phyloP scores from a whole-genome alignment of 2,329 filamentous ascomycete species.

The Cladorrhinum sp. region DNA sequence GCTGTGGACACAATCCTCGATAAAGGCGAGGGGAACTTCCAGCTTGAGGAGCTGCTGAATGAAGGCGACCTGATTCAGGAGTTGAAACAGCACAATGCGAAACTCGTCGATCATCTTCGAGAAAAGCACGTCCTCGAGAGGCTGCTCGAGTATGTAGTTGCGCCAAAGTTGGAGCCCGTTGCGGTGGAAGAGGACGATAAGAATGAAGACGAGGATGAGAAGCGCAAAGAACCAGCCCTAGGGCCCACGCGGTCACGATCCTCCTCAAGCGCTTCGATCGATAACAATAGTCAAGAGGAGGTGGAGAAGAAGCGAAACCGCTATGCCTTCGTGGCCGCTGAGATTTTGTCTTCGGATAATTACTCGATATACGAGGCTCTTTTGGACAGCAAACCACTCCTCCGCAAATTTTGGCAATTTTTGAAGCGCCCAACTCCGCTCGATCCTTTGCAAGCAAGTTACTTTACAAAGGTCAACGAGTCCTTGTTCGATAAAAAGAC shows the following conservation, averaged over 20 bases:
- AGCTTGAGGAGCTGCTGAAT: constrained; percentile 91
- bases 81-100: constrained; percentile 96
- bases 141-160: constrained; percentile 87
- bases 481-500: constrained; percentile 97
- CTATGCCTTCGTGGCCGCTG: constrained; percentile 89
- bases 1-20: constrained; percentile 96
- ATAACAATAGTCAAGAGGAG: constrained; percentile 61
- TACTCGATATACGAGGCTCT: constrained; percentile 95
- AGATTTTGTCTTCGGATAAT: constrained; percentile 90
- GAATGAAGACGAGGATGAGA: constrained; percentile 50
- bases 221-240: constrained; percentile 41
- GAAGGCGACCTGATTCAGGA: constrained; percentile 96
- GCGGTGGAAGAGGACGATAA: constrained; percentile 50
- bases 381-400: constrained; percentile 74
- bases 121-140: constrained; percentile 81
- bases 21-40: constrained; percentile 91
- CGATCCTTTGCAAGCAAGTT: constrained; percentile 90
- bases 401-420: constrained; percentile 89
- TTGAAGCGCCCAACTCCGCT: constrained; percentile 78
- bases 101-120: constrained; percentile 92
- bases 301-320: constrained; percentile 87
- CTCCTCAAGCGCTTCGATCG: constrained; percentile 47
- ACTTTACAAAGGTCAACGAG: constrained; percentile 99
- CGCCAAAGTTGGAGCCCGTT: constrained; percentile 63
- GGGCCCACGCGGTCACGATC: constrained; percentile 52